Conservation (phyloP, 768 basidiomycete genomes). For the Gymnopilus dilepis region DNA sequence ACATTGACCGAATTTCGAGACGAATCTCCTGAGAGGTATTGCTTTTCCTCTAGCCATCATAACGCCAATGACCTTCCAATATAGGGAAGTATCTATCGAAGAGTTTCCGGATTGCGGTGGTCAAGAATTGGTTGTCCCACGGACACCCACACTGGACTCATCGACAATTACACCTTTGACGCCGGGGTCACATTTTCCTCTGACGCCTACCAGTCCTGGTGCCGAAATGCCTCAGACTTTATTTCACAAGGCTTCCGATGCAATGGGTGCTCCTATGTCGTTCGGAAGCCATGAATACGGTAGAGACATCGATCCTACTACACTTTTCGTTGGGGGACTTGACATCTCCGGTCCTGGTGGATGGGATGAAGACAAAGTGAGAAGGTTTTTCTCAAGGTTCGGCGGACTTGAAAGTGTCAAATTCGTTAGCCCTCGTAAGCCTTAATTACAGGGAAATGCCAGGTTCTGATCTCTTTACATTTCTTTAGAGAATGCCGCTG, state of each 20-base stretch:
- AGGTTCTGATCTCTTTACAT: background rate
- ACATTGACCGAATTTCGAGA: background rate
- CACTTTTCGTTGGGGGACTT: conserved; percentile 80
- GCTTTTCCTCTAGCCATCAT: background rate
- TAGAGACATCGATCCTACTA: conserved; percentile 63
- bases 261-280: conserved; percentile 27
- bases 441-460: background rate
- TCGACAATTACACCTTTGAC: conserved; percentile 59
- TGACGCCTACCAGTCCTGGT: conserved; percentile 50
- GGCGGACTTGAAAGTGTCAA: conserved; percentile 69
- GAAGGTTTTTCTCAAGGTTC: conserved; percentile 63
- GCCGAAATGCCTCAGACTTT: conserved; percentile 28
- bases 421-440: conserved; percentile 67
- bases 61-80: background rate
- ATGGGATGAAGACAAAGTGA: conserved; percentile 74
- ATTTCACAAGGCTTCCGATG: conserved; percentile 31
- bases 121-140: conserved; percentile 47
- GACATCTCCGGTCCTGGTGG: conserved; percentile 64
- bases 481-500: conserved; percentile 58
- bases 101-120: conserved; percentile 19
- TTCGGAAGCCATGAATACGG: conserved; percentile 31
- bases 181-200: conserved; percentile 51
- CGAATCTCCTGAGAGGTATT: background rate
- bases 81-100: background rate
- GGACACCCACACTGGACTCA: conserved; percentile 49